Base-by-base conservation (phyloP, 805 yeast species). In the Wickerhamomyces bisporus region DNA sequence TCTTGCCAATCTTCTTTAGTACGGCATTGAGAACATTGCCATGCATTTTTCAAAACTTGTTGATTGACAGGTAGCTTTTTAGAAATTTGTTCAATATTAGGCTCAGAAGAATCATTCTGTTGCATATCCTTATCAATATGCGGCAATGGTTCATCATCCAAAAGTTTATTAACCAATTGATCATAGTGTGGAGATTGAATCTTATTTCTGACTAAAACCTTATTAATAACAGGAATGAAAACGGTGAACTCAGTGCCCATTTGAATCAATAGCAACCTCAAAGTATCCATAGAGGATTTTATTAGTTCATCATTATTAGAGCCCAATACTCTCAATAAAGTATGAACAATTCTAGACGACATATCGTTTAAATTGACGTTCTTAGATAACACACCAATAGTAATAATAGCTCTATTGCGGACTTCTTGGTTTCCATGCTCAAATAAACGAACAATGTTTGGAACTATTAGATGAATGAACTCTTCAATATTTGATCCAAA, bases 1-100 rank as follows among this genome's bases (percentile, higher is more conserved):
- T 93, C 98, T 50, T 85, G 91, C 98, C 98, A 93, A 49, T 93
- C 98, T 50, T 89, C 98, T 49, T 81, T 80, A 0, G 97, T 86
- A 36, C 94, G 75, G 47, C 91, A 77, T 48, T 86, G 91, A 18
- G 85, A 76, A 20, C 95, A 83, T 49, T 88, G 96, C 98, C 98
- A 93, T 1, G 89, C 86, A 31, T 77, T 75, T 51, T 86, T 81
- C 50, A 93, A 66, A 8, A 67, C 68, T 37, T 68, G 70, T 47
- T 77, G 81, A 45, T 78, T 78, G 4, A 78, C 75, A 0, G 95
- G 89, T 10, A 91, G 65, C 50, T 86, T 86, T 50, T 82, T 79
- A 3, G 81, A 70, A 1, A 83, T 77, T 45, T 81, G 75, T 42
- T 81, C 91, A 15, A 80, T 73, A 20, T 11, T 30, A 34, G 81